phyloP scores from a whole-genome alignment of 163 green algal species.

The Scenedesmus sp. region DNA sequence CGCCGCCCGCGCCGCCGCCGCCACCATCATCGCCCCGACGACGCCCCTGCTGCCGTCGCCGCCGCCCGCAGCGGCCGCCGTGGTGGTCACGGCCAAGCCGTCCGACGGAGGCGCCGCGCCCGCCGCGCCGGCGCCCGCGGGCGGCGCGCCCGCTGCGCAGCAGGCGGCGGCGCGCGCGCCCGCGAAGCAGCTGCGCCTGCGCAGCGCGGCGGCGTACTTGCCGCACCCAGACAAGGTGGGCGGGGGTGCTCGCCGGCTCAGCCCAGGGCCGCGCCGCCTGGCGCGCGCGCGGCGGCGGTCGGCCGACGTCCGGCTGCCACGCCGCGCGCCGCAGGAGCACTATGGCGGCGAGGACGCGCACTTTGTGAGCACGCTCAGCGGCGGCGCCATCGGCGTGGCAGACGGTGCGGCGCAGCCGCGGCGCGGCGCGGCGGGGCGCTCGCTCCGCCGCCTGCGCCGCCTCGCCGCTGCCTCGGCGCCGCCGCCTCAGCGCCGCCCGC shows the following conservation, averaged over 20 bases:
- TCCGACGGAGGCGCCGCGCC: too few species aligned
- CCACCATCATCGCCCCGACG: background rate
- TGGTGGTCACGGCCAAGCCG: too few species aligned
- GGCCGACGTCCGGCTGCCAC: slow-evolving; percentile 50
- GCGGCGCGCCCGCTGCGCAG: background rate
- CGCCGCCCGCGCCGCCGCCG: too few species aligned
- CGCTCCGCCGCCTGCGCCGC: too few species aligned
- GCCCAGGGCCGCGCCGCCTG: background rate
- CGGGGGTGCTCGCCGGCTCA: too few species aligned
- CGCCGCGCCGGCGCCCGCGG: background rate
- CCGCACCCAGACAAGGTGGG: slow-evolving; percentile 79
- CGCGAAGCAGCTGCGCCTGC: slow-evolving; percentile 32
- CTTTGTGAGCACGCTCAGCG: slow-evolving; percentile 78
- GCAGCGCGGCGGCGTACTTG: slow-evolving; percentile 52
- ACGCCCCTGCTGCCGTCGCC: background rate
- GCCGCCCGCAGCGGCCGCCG: background rate
- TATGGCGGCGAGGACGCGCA: slow-evolving; percentile 96
- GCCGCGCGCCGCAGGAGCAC: too few species aligned
- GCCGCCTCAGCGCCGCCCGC: too few species aligned
- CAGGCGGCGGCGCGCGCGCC: background rate
- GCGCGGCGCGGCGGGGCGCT: too few species aligned
- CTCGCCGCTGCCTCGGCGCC: too few species aligned
- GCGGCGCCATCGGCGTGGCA: slow-evolving; percentile 87
- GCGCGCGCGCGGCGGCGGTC: too few species aligned
- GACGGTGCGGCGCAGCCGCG: slow-evolving; percentile 83